phyloP scores from a whole-genome alignment of 1,284 basidiomycete genomes.

The Caloboletus inedulis region DNA sequence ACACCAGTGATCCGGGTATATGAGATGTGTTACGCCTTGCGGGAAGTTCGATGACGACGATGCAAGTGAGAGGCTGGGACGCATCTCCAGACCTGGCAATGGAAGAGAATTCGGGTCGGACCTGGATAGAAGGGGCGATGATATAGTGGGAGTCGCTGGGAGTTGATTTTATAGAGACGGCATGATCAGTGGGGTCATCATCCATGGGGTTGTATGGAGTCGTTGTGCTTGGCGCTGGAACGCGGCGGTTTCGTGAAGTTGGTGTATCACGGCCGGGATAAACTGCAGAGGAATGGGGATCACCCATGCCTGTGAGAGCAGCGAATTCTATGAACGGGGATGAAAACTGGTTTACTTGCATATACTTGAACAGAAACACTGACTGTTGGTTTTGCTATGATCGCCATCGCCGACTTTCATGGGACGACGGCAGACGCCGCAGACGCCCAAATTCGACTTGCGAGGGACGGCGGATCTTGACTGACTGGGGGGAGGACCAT shows the following conservation, averaged over 20 bases:
- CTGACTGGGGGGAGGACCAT: conserved; percentile 79
- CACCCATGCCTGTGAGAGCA: conserved; percentile 83
- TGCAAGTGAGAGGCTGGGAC: conserved; percentile 82
- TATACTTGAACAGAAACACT: conserved; percentile 35
- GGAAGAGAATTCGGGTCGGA: conserved; percentile 83
- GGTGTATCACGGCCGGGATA: conserved; percentile 69
- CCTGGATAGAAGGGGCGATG: conserved; percentile 84
- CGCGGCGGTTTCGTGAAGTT: conserved; percentile 38
- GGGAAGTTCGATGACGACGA: conserved; percentile 87
- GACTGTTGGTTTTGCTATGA: conserved; percentile 82
- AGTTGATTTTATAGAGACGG: conserved; percentile 48
- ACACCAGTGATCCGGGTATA: conserved; percentile 57
- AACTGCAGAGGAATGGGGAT: conserved; percentile 48
- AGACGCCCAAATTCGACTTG: conserved; percentile 86
- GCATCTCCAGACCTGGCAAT: conserved; percentile 71
- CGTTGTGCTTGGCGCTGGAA: conserved; percentile 27
- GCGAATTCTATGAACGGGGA: conserved; percentile 64
- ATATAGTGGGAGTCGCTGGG: conserved; percentile 58
- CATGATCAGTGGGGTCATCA: conserved; percentile 76
- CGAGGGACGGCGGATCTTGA: conserved; percentile 52
- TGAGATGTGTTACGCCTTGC: conserved; percentile 56
- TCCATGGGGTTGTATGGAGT: conserved; percentile 59
- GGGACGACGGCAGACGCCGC: conserved; percentile 91
- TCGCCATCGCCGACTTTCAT: conserved; percentile 91
- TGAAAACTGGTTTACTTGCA: conserved; percentile 1